Conservation (phyloP, 331 rosid species). For the Pyrus hybrid region DNA sequence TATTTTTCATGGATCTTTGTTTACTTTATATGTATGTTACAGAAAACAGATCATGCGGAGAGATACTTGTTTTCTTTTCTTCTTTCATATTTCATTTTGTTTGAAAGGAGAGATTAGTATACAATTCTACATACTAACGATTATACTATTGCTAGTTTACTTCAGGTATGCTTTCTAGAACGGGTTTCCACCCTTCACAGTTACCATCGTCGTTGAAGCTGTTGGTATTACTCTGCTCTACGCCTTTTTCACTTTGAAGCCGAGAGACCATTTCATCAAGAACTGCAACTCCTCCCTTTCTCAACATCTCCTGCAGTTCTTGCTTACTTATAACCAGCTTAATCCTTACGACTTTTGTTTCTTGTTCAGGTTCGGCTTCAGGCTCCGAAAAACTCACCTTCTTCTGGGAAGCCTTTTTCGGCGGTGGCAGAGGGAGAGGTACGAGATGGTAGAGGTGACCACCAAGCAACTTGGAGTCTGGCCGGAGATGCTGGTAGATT, state of each 20-base stretch:
- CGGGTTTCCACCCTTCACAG: constrained; percentile 46
- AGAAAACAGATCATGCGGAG: not conserved
- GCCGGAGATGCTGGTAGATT: constrained; percentile 33
- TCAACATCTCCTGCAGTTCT: constrained; percentile 41
- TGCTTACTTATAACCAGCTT: constrained; percentile 62
- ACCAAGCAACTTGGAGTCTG: constrained; percentile 30
- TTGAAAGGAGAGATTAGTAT: not conserved
- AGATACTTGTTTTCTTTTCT: not conserved
- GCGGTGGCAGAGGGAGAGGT: constrained; percentile 29
- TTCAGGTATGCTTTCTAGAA: constrained; percentile 71
- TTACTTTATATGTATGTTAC: not conserved
- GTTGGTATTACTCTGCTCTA: constrained; percentile 15
- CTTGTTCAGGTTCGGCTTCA: constrained; percentile 26
- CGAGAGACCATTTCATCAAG: constrained; percentile 34
- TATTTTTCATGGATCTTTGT: not conserved
- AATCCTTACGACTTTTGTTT: constrained; percentile 46
- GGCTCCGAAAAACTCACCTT: constrained; percentile 61
- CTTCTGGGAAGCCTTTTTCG: constrained; percentile 33
- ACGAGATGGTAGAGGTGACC: constrained; percentile 43
- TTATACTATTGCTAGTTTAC: constrained; percentile 29
- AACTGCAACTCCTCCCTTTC: constrained; percentile 43
- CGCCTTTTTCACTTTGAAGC: constrained; percentile 14
- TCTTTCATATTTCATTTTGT: not conserved
- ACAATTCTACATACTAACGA: not conserved
- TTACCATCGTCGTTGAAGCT: constrained; percentile 12